Percentiles rank a stretch among this genome's conserved stretches.
Evolutionary conservation across 1,139 yeast genomes (phyloP).

Genomic region (Meyerozyma sp.): DNA sequence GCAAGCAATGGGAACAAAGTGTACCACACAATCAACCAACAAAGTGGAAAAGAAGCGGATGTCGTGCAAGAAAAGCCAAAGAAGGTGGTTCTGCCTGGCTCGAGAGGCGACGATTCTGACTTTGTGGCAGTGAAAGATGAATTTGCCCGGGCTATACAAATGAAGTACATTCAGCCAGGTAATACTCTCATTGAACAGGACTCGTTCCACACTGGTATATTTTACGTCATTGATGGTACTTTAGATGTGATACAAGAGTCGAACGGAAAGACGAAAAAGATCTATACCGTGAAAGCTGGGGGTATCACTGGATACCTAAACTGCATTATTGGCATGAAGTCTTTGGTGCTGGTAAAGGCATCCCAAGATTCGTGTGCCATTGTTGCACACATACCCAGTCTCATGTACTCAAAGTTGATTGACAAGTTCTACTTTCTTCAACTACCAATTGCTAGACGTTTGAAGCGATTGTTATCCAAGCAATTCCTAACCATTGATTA

Average conservation of each 20-base stretch:
- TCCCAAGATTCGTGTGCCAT: slow-evolving; percentile 53
- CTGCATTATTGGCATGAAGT: slow-evolving; percentile 71
- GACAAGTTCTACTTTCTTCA: slow-evolving; percentile 76
- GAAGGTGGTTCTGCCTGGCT: not conserved
- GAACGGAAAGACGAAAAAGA: slow-evolving; percentile 18
- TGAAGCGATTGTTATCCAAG: slow-evolving; percentile 61
- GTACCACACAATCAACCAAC: slow-evolving; percentile 24
- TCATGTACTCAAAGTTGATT: slow-evolving; percentile 56
- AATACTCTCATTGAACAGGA: slow-evolving; percentile 58
- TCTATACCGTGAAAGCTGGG: slow-evolving; percentile 67
- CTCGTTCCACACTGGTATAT: slow-evolving; percentile 66
- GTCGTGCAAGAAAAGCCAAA: not conserved
- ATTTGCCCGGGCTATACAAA: slow-evolving; percentile 57
- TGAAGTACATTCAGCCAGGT: slow-evolving; percentile 52
- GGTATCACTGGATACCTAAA: slow-evolving; percentile 88
- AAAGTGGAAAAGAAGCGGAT: slow-evolving; percentile 6
- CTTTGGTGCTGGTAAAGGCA: slow-evolving; percentile 61
- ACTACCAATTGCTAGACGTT: slow-evolving; percentile 68
- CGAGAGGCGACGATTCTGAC: slow-evolving; percentile 16
- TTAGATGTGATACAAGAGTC: slow-evolving; percentile 51
- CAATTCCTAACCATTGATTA: slow-evolving; percentile 75
- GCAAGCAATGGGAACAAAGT: slow-evolving; percentile 14
- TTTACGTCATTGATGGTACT: slow-evolving; percentile 72
- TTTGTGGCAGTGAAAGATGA: slow-evolving; percentile 55
- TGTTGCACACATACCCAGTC: slow-evolving; percentile 68